phyloP scores from a whole-genome alignment of 2,329 filamentous ascomycete genomes.

The Trichophyton equinum region DNA sequence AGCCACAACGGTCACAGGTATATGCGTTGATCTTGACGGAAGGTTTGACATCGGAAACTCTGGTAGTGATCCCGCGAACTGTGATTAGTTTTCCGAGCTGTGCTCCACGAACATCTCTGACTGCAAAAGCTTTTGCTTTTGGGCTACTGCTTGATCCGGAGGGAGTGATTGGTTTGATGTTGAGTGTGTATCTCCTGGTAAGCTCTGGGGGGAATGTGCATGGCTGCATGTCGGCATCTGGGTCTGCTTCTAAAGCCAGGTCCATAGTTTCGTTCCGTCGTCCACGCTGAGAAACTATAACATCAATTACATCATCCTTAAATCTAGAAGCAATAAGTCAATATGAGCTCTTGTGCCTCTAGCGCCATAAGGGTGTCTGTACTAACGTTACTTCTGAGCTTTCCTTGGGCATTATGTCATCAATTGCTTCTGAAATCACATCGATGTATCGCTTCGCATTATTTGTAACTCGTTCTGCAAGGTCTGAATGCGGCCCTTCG shows the following conservation, averaged over 20 bases:
- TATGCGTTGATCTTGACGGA: slow-evolving; percentile 97
- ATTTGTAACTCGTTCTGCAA: slow-evolving; percentile 67
- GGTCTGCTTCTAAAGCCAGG: slow-evolving; percentile 51
- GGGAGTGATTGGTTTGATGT: slow-evolving; percentile 83
- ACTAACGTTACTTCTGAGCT: slow-evolving; percentile 62
- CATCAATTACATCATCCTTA: slow-evolving; percentile 94
- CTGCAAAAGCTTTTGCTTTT: slow-evolving; percentile 58
- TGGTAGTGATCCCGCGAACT: slow-evolving; percentile 81
- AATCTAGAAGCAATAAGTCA: slow-evolving; percentile 46
- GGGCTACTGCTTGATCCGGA: slow-evolving; percentile 52
- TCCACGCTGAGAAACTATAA: slow-evolving; percentile 85
- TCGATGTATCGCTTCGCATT: slow-evolving; percentile 97
- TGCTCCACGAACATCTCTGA: slow-evolving; percentile 83
- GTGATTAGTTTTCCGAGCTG: slow-evolving; percentile 90
- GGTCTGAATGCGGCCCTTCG: slow-evolving; percentile 53
- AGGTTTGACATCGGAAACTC: slow-evolving; percentile 95
- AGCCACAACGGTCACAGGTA: slow-evolving; percentile 90
- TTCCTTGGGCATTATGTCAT: slow-evolving; percentile 70
- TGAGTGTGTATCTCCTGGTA: slow-evolving; percentile 84
- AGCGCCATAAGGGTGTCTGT: background rate
- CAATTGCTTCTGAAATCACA: slow-evolving; percentile 74
- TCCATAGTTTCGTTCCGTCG: slow-evolving; percentile 69
- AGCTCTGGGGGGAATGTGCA: slow-evolving; percentile 84
- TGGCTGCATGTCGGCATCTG: slow-evolving; percentile 52
- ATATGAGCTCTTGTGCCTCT: background rate